phyloP scores from a whole-genome alignment of 441 rosid species.

The Populus hybrid region DNA sequence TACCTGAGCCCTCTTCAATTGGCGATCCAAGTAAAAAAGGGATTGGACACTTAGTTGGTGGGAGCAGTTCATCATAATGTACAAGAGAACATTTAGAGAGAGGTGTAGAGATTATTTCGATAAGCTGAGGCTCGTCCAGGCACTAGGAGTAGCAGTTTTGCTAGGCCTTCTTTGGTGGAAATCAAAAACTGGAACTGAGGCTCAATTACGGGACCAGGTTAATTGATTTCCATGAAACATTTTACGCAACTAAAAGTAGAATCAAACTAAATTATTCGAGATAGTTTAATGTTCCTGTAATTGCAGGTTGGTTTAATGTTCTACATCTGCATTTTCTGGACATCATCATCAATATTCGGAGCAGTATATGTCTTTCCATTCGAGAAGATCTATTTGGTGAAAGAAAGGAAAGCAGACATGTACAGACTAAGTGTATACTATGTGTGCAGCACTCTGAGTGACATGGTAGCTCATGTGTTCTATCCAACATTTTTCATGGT shows the following conservation, averaged over 20 bases:
- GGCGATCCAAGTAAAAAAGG: conserved; percentile 81
- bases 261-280: background rate
- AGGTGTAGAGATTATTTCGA: conserved; percentile 83
- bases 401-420: conserved; percentile 97
- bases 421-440: conserved; percentile 90
- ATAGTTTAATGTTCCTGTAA: background rate
- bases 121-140: conserved; percentile 75
- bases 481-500: conserved; percentile 83
- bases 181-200: conserved; percentile 72
- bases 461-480: conserved; percentile 89
- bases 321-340: conserved; percentile 98
- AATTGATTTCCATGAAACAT: conserved; percentile 14
- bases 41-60: conserved; percentile 95
- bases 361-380: conserved; percentile 96
- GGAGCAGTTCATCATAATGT: conserved; percentile 73
- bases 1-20: conserved; percentile 62
- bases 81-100: conserved; percentile 73
- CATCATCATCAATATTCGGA: conserved; percentile 89
- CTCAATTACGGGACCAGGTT: conserved; percentile 94
- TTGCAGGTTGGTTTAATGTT: conserved; percentile 82
- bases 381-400: conserved; percentile 82
- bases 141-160: conserved; percentile 77
- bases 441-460: conserved; percentile 87
- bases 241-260: background rate
- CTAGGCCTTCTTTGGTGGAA: conserved; percentile 99